Percentiles rank a stretch among this genome's conserved stretches.
These are phyloP conservation scores for Rosa rugosa DNA, from an alignment of 306 rosid genomes.

Conservation along the genomic window DNA sequence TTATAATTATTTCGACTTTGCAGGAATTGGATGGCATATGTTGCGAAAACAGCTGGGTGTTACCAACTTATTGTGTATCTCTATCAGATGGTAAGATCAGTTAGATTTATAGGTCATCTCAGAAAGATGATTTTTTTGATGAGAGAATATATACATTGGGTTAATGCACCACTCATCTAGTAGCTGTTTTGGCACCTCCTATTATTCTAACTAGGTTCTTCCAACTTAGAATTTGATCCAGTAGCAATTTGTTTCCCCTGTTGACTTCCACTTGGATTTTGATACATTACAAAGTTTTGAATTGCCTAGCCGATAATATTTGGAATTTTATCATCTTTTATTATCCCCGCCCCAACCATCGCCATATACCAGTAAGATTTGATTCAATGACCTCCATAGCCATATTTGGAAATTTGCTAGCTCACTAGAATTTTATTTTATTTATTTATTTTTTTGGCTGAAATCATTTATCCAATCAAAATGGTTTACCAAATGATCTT, in stretches of 20 bases:
- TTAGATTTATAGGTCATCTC: slow-evolving; percentile 13
- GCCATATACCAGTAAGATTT: background rate
- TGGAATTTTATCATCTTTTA: background rate
- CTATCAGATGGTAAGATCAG: slow-evolving; percentile 44
- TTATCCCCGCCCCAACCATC: background rate
- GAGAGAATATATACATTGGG: background rate
- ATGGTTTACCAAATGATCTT: background rate
- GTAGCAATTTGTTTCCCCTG: slow-evolving; percentile 1
- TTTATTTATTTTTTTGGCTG: background rate
- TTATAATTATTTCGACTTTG: slow-evolving; percentile 3
- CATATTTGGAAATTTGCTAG: background rate
- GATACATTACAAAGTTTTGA: background rate
- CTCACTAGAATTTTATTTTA: background rate
- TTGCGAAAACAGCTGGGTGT: slow-evolving; percentile 42
- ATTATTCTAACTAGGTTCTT: background rate
- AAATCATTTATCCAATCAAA: background rate
- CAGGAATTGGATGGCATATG: slow-evolving; percentile 53
- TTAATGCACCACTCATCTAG: background rate
- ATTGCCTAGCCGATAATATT: background rate
- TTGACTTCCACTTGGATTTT: background rate
- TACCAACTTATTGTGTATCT: slow-evolving; percentile 47
- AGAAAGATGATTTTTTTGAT: background rate
- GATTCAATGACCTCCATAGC: background rate
- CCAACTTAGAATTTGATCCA: background rate
- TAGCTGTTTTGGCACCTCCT: background rate